phyloP scores from a whole-genome alignment of 495 filamentous ascomycete genomes.

The Tuber melanosporum region DNA sequence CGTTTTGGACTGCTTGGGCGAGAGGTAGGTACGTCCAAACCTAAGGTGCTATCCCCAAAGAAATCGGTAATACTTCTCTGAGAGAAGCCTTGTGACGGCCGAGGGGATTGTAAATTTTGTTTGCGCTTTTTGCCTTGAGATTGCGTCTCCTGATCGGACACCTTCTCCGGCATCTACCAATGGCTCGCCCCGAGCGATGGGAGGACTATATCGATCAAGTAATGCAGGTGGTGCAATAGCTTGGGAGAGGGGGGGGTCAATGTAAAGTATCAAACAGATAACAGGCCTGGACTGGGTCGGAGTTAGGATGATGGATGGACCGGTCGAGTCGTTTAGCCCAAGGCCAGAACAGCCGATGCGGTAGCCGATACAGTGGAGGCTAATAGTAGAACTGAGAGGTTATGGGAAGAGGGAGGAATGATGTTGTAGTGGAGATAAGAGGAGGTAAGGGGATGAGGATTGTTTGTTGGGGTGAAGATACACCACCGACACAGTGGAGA shows the following conservation, averaged over 20 bases:
- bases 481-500: neutral
- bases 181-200: conserved; percentile 9
- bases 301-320: neutral
- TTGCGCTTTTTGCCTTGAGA: conserved; percentile 30
- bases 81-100: conserved; percentile 2
- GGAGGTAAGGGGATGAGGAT: neutral
- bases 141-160: conserved; percentile 15
- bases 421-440: neutral
- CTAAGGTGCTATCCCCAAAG: conserved; percentile 14
- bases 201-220: neutral
- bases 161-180: conserved; percentile 38
- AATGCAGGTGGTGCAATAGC: neutral
- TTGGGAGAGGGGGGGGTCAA: neutral
- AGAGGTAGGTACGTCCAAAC: conserved; percentile 5
- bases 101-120: conserved; percentile 17
- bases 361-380: neutral
- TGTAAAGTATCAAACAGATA: neutral
- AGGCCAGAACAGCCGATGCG: neutral
- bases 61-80: conserved; percentile 39
- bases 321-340: neutral
- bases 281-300: neutral
- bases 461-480: neutral
- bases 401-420: neutral
- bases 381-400: neutral
- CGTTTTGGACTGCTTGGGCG: conserved; percentile 21